Conservation (phyloP, 371 early-diverging fungal species). For the Entomophthora muscae region DNA sequence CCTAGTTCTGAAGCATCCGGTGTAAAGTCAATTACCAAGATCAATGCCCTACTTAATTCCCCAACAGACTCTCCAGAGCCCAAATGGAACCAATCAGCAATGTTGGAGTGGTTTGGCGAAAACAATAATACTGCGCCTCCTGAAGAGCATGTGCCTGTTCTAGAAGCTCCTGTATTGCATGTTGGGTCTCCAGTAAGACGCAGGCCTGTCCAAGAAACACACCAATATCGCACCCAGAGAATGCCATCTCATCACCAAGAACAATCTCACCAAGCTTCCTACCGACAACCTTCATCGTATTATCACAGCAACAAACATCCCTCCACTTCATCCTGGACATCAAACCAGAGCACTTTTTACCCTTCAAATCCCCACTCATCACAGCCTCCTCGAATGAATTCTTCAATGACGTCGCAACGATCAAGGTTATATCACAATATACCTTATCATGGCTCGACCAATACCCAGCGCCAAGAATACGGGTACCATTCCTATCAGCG, state of each 20-base stretch:
- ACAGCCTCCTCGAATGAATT: too few species aligned
- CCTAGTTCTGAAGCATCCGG: neutral
- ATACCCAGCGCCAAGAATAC: neutral
- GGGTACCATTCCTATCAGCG: neutral
- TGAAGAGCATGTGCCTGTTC: neutral
- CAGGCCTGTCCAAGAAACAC: neutral
- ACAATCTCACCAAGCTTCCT: neutral
- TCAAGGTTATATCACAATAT: neutral
- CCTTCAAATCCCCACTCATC: too few species aligned
- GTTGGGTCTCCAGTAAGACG: too few species aligned
- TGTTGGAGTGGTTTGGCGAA: constrained; percentile 5
- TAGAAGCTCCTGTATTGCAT: neutral
- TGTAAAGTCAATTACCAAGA: neutral
- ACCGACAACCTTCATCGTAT: too few species aligned
- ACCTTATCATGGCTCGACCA: neutral
- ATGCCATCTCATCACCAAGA: neutral
- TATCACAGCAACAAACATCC: too few species aligned
- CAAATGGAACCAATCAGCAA: constrained; percentile 1
- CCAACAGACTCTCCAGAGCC: neutral
- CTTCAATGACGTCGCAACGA: neutral
- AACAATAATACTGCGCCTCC: neutral
- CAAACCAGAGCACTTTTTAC: too few species aligned
- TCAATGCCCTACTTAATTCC: constrained; percentile 1
- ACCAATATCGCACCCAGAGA: neutral
- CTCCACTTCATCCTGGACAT: too few species aligned